Conservation (phyloP, 208 protist genomes). For the Leishmania gerbilli region DNA sequence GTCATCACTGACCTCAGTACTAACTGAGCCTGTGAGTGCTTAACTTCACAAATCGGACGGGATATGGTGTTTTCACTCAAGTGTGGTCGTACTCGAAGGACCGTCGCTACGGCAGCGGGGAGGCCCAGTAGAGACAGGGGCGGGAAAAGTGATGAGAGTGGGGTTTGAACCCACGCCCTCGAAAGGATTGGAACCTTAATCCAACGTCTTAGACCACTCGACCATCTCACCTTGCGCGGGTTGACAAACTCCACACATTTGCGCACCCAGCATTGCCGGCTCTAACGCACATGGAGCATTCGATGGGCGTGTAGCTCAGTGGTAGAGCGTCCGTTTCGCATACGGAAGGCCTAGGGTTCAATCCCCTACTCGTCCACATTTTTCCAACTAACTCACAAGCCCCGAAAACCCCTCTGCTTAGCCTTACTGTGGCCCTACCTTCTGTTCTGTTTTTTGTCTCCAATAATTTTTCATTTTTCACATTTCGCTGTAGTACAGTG, state of each 20-base stretch:
- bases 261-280: fast-evolving
- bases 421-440: too few relatives aligned
- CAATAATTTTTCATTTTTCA: too few relatives aligned
- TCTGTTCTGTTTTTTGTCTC: too few relatives aligned
- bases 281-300: constrained; percentile 32
- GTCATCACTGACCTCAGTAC: constrained; percentile 9
- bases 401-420: too few relatives aligned
- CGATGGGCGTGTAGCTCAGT: constrained; percentile 71
- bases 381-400: not conserved
- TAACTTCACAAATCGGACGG: constrained; percentile 7
- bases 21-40: not conserved
- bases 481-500: too few relatives aligned
- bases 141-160: constrained; percentile 60
- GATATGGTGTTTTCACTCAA: constrained; percentile 14
- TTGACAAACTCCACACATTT: constrained; percentile 44
- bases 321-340: constrained; percentile 82
- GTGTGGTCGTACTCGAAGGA: constrained; percentile 21
- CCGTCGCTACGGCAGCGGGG: not conserved
- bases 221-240: constrained; percentile 50
- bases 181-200: constrained; percentile 76
- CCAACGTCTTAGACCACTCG: constrained; percentile 74
- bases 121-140: not conserved
- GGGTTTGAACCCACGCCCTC: constrained; percentile 72
- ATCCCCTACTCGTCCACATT: constrained; percentile 68
- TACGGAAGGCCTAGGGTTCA: constrained; percentile 75